These are phyloP conservation scores for Coniophora puteana DNA, from an alignment of 1,284 basidiomycete species.

Conservation along the genomic window DNA sequence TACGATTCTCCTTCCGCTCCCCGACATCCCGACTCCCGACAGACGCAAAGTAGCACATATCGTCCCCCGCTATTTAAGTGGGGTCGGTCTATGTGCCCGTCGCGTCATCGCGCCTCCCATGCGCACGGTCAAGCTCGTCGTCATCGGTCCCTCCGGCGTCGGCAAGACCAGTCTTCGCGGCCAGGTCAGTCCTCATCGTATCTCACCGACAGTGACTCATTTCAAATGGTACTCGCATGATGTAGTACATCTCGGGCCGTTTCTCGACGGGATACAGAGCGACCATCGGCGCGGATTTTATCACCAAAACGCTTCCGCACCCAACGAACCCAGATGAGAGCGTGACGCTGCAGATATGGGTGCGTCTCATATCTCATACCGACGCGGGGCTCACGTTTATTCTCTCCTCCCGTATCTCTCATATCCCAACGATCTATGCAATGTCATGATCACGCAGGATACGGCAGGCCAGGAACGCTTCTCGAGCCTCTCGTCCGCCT, in stretches of 20 bases:
- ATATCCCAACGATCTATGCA: constrained; percentile 1
- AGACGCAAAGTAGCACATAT: too few relatives aligned
- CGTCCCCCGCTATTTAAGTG: too few relatives aligned
- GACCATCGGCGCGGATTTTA: constrained; percentile 83
- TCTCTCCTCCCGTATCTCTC: too few relatives aligned
- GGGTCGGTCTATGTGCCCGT: too few relatives aligned
- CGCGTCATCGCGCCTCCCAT: too few relatives aligned
- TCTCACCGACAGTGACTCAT: constrained; percentile 1
- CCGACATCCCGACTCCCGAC: too few relatives aligned
- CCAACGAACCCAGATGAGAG: constrained; percentile 47
- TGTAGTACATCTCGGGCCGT: constrained; percentile 67
- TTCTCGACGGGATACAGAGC: constrained; percentile 76
- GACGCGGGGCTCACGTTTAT: constrained; percentile 10
- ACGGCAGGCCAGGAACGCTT: constrained; percentile 84
- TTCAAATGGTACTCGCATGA: constrained; percentile 1
- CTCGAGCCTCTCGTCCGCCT: constrained; percentile 73
- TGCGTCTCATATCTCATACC: constrained; percentile 30
- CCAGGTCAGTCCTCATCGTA: constrained; percentile 44
- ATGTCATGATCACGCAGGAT: constrained; percentile 39
- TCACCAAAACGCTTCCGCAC: constrained; percentile 66
- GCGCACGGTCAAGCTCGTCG: constrained; percentile 72
- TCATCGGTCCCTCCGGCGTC: constrained; percentile 73
- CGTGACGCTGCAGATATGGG: constrained; percentile 78
- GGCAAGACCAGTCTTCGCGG: constrained; percentile 73
- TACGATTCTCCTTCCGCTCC: too few relatives aligned